Evolutionary conservation across 257 asterid genomes (phyloP).

Genomic region (Solanum lignicaule): DNA sequence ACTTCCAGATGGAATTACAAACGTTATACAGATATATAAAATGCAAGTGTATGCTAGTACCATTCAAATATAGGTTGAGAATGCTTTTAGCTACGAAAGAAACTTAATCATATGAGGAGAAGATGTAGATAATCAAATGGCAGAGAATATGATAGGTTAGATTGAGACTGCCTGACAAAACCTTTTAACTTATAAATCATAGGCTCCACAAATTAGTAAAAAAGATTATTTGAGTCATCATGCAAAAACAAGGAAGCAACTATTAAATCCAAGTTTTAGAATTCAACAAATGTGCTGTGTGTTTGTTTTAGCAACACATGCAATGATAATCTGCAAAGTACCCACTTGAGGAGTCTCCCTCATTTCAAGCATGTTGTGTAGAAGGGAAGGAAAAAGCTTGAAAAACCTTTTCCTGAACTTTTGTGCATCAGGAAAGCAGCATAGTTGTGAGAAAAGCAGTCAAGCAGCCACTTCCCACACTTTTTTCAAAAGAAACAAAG

Average conservation of each 20-base stretch:
- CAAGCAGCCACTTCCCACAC: background rate
- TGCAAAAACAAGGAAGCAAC: background rate
- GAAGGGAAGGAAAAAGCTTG: background rate
- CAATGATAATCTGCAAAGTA: background rate
- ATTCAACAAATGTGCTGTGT: background rate
- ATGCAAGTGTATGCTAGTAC: background rate
- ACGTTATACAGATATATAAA: background rate
- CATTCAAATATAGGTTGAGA: background rate
- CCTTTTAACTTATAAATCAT: background rate
- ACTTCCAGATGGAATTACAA: background rate
- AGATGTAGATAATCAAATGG: background rate
- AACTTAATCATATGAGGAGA: background rate
- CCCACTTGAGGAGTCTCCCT: background rate
- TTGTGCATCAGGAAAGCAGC: background rate
- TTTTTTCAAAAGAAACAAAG: background rate
- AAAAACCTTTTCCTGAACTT: background rate
- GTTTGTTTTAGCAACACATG: background rate
- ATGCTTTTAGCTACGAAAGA: background rate
- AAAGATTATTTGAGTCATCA: background rate
- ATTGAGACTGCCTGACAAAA: background rate
- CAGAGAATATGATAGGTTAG: background rate
- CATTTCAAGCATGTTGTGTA: background rate
- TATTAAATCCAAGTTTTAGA: background rate
- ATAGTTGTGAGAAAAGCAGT: background rate
- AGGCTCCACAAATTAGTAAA: background rate